Evolutionary conservation across 1,139 yeast species (phyloP), one percentile per base, ranked within the genome.

Genomic region (Saccharomycopsis phalli): DNA sequence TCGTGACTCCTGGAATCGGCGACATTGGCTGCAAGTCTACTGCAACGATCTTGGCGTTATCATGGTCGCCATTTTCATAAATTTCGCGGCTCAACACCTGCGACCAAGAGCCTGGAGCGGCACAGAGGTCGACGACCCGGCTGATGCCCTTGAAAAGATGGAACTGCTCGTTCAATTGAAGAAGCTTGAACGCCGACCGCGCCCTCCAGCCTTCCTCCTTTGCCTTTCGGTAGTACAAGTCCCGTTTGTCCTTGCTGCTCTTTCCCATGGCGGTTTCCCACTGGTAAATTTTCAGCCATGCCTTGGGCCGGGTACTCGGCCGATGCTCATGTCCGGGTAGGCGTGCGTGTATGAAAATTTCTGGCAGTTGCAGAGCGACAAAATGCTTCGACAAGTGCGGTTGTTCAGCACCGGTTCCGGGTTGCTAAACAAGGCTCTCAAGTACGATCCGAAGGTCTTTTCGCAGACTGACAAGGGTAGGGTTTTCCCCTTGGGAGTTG

Each of bases 51-150:
- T 81, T 81, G 28, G 87, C 78, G 42, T 70, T 69, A 16, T 19
- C 4, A 40, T 46, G 33, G n/a, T 6, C 5, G 14, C 51, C 54
- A 27, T 60, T 68, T 45, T 65, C 64, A 49, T 70, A 73, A 34
- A 84, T 61, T 49, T 77, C 80, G 47, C 82, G 62, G 7, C 94
- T 76, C n/a, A 91, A 69, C 1, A 91, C 98, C 57, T 91, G 98
- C 2, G 95, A 83, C 98, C 98, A 91, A 3, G 96, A 86, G 1
- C 98, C 98, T 1, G 98, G 98, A 3, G 98, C 98, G 16, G 98
- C 98, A 68, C 98, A 91, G 31, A 91, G 68, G 61, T 91, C 98
- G 7, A 91, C 98, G 4, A 91, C 98, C 51, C 95, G 66, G 34
- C 68, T 68, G 29, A 86, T 74, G 27, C 76, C 82, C 40, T 76